Conservation (phyloP, 306 rosid species). For the Heteromeles arbutifolia region DNA sequence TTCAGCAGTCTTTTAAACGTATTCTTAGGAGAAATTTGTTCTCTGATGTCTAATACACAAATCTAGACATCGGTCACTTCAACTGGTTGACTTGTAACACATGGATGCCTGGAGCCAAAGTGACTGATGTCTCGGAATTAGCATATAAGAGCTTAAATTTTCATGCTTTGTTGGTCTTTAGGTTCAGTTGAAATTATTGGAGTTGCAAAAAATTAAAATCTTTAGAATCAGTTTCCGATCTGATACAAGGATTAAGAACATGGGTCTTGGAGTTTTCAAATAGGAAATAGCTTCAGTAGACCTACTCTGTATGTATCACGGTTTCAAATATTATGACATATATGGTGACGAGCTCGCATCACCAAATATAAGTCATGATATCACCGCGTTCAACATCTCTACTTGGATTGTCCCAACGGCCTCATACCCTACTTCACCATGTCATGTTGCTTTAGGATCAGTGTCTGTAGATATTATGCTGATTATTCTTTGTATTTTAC, state of each 20-base stretch:
- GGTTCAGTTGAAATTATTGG: neutral
- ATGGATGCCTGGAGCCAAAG: too few species aligned
- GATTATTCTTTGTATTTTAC: slow-evolving; percentile 5
- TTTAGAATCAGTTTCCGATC: too few species aligned
- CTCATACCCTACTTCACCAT: neutral
- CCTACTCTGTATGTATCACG: too few species aligned
- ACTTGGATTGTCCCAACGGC: neutral
- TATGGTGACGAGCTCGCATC: neutral
- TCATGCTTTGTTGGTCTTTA: neutral
- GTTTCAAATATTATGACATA: too few species aligned
- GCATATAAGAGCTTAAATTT: neutral
- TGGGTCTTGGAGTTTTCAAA: too few species aligned
- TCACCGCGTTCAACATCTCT: neutral
- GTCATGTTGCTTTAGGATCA: neutral
- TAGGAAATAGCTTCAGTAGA: too few species aligned
- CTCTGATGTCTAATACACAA: too few species aligned
- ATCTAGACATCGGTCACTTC: too few species aligned
- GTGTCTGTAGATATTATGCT: neutral
- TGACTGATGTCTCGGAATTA: neutral
- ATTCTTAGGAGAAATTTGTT: neutral
- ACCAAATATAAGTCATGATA: neutral
- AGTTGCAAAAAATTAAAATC: neutral
- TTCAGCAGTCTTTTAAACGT: neutral
- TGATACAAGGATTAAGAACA: too few species aligned
- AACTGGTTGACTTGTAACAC: too few species aligned